These are phyloP conservation scores for Mucor ambiguus DNA, from an alignment of 371 early-diverging fungal genomes.

Conservation along the genomic window DNA sequence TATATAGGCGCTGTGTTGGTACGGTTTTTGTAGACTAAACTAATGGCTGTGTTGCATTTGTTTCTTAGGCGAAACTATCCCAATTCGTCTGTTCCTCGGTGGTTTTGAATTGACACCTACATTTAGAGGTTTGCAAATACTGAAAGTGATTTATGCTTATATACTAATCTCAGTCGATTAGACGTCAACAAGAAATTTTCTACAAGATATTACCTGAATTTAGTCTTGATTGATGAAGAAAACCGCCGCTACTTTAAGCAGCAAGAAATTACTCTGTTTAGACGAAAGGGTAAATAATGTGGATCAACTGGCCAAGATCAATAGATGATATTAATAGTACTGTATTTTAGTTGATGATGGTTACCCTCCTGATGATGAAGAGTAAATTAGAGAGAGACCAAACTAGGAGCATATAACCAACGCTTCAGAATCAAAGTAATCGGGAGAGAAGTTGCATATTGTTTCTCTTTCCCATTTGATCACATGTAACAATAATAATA, in stretches of 20 bases:
- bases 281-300: conserved; percentile 51
- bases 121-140: conserved; percentile 50
- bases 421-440: not conserved
- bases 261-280: conserved; percentile 92
- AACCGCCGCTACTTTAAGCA: conserved; percentile 97
- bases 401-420: not conserved
- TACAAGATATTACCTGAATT: conserved; percentile 94
- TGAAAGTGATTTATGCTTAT: not conserved
- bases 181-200: conserved; percentile 97
- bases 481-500: conserved; percentile 3
- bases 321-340: not conserved
- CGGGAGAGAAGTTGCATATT: not conserved
- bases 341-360: conserved; percentile 27
- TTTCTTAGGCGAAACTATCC: conserved; percentile 87
- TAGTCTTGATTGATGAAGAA: conserved; percentile 97
- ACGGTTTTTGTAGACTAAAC: not conserved
- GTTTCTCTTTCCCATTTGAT: not conserved
- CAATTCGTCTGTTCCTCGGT: conserved; percentile 94
- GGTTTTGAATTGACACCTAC: conserved; percentile 96
- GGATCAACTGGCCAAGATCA: not conserved
- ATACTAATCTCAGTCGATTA: not conserved
- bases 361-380: conserved; percentile 27
- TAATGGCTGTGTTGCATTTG: not conserved
- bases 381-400: not conserved
- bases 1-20: not conserved